These are phyloP conservation scores for Phytophthora idaei DNA, from an alignment of 352 stramenopile species.

Conservation along the genomic window DNA sequence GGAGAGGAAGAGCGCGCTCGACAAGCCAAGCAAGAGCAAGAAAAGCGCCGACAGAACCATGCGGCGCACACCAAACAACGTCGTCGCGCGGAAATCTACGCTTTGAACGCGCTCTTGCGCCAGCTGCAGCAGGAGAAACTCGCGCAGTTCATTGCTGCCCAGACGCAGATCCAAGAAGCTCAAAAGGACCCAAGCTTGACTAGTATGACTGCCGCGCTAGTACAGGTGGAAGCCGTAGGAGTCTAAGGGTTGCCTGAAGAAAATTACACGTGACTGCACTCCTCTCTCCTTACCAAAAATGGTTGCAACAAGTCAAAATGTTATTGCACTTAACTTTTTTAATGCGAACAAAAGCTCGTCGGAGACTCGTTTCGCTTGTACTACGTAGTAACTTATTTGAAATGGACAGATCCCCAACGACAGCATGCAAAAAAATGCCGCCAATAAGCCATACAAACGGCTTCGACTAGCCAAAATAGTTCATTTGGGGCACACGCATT, in stretches of 20 bases:
- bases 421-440: no score
- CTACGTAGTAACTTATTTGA: no score
- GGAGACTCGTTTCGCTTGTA: no score
- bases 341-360: no score
- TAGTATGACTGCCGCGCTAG: slow-evolving; percentile 1
- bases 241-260: not conserved
- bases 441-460: no score
- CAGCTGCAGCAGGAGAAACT: slow-evolving; percentile 76
- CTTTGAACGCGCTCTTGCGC: slow-evolving; percentile 65
- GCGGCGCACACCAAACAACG: slow-evolving; percentile 50
- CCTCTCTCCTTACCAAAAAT: no score
- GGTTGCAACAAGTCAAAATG: no score
- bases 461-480: no score
- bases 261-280: not conserved
- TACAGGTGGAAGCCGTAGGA: not conserved
- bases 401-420: no score
- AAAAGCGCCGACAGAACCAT: slow-evolving; percentile 57
- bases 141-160: slow-evolving; percentile 45
- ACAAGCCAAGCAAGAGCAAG: slow-evolving; percentile 48
- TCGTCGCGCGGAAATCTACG: slow-evolving; percentile 75
- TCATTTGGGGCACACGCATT: no score
- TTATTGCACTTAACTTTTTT: no score
- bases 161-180: slow-evolving; percentile 37
- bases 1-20: slow-evolving; percentile 49
- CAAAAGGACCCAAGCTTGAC: slow-evolving; percentile 9